phyloP scores from a whole-genome alignment of 768 basidiomycete species.

The Phanerochaete carnosa region DNA sequence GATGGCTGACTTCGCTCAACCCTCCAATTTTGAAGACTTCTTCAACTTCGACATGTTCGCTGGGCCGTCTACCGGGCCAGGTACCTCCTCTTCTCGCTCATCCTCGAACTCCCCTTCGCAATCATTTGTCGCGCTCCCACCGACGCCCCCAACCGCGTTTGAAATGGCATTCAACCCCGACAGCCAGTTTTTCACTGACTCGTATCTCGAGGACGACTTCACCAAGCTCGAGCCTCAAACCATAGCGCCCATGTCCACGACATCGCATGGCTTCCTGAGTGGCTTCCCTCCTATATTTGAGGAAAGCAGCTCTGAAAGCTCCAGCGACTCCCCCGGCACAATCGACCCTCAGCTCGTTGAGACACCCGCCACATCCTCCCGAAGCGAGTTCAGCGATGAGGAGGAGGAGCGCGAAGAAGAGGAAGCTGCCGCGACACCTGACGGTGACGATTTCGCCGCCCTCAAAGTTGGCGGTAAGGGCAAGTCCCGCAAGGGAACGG shows the following conservation, averaged over 20 bases:
- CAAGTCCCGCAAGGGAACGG: slow-evolving; percentile 50
- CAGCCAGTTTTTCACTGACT: slow-evolving; percentile 15
- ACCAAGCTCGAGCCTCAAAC: slow-evolving; percentile 22
- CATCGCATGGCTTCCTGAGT: slow-evolving; percentile 39
- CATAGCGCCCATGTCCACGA: slow-evolving; percentile 21
- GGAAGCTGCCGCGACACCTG: slow-evolving; percentile 33
- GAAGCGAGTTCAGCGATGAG: slow-evolving; percentile 39
- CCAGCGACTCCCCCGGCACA: slow-evolving; percentile 29
- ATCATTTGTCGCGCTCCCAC: slow-evolving; percentile 22
- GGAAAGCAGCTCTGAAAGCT: slow-evolving; percentile 23
- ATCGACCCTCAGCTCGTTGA: slow-evolving; percentile 81
- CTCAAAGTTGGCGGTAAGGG: slow-evolving; percentile 49
- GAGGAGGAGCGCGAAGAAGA: slow-evolving; percentile 29
- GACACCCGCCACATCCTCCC: slow-evolving; percentile 49
- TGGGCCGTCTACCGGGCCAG: slow-evolving; percentile 22
- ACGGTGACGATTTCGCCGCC: slow-evolving; percentile 39
- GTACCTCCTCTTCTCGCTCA: slow-evolving; percentile 22
- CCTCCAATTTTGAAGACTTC: slow-evolving; percentile 47
- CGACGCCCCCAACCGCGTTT: slow-evolving; percentile 23
- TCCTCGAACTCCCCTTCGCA: slow-evolving; percentile 25
- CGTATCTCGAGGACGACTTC: slow-evolving; percentile 24
- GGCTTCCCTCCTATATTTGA: slow-evolving; percentile 25
- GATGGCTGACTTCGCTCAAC: slow-evolving; percentile 1
- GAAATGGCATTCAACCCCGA: slow-evolving; percentile 14
- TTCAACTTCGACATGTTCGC: slow-evolving; percentile 62